phyloP scores from a whole-genome alignment of 108 stramenopile genomes.

The Poteriospumella lacustris region DNA sequence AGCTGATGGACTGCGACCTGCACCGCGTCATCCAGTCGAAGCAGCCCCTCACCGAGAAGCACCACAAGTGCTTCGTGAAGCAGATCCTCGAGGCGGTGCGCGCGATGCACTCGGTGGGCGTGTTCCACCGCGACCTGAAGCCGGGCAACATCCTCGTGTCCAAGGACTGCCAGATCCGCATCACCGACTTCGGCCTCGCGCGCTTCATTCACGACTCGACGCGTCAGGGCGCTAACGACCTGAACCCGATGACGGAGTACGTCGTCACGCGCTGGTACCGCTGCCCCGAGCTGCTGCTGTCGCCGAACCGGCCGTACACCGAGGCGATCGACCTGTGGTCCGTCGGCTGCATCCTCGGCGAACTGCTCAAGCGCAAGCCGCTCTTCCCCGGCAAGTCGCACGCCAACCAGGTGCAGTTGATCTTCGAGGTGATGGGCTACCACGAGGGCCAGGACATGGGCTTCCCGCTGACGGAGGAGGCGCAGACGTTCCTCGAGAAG shows the following conservation, averaged over 20 bases:
- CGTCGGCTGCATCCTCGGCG: constrained; percentile 51
- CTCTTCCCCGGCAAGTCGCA: constrained; percentile 56
- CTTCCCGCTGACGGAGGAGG: constrained; percentile 2
- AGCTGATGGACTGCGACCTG: constrained; percentile 56
- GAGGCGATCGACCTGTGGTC: constrained; percentile 49
- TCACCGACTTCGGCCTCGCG: constrained; percentile 56
- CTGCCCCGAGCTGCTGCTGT: constrained; percentile 44
- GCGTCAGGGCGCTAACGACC: not conserved
- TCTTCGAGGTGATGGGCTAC: constrained; percentile 50
- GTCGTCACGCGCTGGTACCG: constrained; percentile 62
- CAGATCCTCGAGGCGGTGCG: constrained; percentile 39
- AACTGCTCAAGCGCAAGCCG: constrained; percentile 46
- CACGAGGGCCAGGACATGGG: not conserved
- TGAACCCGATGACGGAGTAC: constrained; percentile 42
- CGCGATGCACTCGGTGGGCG: constrained; percentile 29
- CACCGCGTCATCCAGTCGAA: constrained; percentile 53
- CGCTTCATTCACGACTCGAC: constrained; percentile 39
- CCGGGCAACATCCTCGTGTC: constrained; percentile 26
- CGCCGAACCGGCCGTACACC: constrained; percentile 37
- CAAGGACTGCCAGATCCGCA: constrained; percentile 41
- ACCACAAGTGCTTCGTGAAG: constrained; percentile 43
- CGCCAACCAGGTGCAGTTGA: constrained; percentile 53
- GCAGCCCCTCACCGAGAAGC: constrained; percentile 28
- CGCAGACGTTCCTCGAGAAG: not conserved
- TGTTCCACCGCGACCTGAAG: constrained; percentile 34